Base-by-base conservation (phyloP, 108 stramenopile genomes). In the Nannochloropsis salina region DNA sequence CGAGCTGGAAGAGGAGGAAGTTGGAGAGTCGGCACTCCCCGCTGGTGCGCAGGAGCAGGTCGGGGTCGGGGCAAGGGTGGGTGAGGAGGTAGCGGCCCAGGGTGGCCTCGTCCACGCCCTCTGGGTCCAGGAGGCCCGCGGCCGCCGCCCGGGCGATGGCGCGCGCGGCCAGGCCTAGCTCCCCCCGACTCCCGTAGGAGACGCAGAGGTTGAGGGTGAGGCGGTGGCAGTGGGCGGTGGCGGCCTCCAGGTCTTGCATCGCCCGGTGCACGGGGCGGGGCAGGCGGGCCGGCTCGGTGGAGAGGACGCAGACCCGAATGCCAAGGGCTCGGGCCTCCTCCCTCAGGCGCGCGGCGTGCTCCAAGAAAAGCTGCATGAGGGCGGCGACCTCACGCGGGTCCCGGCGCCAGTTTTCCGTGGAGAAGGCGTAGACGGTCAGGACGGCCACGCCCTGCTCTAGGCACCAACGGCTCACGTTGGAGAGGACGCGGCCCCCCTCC, bases 351-450 rank as follows among this genome's bases (percentile, higher is more conserved):
- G 94, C 92, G 83, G 94, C 95, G 82, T 97, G 94, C 85, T 92
- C 92, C 42, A 90, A 85, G 90, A 98, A 94, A 44, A 96, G 92
- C 40, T 90, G 80, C 95, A 96, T 95, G 88, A 97, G 92, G 9
- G 92, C 85, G 0, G 88, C 91, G 12, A 99, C 93, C 91, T 99
- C 99, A 6, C 80, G 51, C 6, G 92, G 91, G 83, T 93, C 91
- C 22, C 99, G 93, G 45, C 94, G 90, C 96, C 97, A 98, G 90
- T 99, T 99, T 90, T 99, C 99, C 8, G 97, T 98, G 21, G 95
- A 95, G 92, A 99, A 99, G 44, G 99, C 99, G 89, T 95, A 99
- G 9, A 96, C 96, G 4, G 99, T 98, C 18, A 97, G 85, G 22
- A 93, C 89, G 41, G 90, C 45, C 8, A 99, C 87, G 9, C 93